Conservation (phyloP, 2,329 filamentous ascomycete genomes). For the Colletotrichum zoysiae region DNA sequence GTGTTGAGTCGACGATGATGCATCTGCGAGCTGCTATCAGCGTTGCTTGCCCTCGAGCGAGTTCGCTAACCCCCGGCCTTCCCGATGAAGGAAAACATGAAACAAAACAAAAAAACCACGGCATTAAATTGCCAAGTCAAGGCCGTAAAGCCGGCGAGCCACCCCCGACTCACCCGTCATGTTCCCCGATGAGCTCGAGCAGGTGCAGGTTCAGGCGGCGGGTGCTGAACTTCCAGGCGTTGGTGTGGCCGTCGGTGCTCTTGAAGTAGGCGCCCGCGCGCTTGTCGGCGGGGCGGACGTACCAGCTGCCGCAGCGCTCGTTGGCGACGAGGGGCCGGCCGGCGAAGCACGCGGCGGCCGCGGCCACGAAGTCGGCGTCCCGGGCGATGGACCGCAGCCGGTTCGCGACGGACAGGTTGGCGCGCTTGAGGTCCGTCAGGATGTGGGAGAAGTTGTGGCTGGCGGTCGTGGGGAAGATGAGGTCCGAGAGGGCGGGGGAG, state of each 20-base stretch:
- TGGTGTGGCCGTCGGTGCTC: conserved; percentile 93
- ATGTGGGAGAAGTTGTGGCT: conserved; percentile 77
- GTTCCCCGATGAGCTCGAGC: conserved; percentile 72
- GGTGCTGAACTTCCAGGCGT: conserved; percentile 91
- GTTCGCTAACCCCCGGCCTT: not conserved
- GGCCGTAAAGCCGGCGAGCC: no score
- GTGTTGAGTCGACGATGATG: conserved; percentile 92
- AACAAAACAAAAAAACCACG: not conserved
- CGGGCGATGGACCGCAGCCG: conserved; percentile 82
- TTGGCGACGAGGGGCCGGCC: conserved; percentile 85
- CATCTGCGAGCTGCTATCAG: conserved; percentile 59
- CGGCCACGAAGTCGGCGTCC: conserved; percentile 81
- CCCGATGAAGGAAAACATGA: no score
- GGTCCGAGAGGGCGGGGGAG: conserved; percentile 51
- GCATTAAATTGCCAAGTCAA: no score
- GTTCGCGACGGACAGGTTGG: conserved; percentile 83
- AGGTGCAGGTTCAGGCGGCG: conserved; percentile 88
- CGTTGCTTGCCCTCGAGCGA: not conserved
- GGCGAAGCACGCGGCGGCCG: conserved; percentile 66
- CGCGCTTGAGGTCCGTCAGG: conserved; percentile 79
- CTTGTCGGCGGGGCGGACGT: conserved; percentile 77
- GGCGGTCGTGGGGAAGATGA: conserved; percentile 64
- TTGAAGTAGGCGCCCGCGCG: conserved; percentile 91
- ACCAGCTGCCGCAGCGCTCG: conserved; percentile 97
- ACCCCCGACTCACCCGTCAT: conserved; percentile 71